Evolutionary conservation across 495 filamentous ascomycete genomes (phyloP).

Genomic region (Neurospora sp.): DNA sequence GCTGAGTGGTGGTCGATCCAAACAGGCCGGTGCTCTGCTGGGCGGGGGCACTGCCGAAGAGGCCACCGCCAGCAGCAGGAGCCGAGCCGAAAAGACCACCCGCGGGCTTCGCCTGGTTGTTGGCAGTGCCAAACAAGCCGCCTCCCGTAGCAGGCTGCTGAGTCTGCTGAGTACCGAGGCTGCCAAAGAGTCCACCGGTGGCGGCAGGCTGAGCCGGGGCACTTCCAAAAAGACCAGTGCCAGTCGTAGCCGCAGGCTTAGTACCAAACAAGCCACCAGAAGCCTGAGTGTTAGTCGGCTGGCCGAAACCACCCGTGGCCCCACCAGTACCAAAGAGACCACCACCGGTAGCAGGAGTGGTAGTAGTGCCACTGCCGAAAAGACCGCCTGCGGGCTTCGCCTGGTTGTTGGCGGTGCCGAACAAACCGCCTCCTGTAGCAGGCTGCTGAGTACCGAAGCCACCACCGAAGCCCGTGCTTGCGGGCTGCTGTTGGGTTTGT

Average conservation of each 20-base stretch:
- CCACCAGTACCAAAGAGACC: slow-evolving; percentile 35
- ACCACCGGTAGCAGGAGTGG: slow-evolving; percentile 21
- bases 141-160: slow-evolving; percentile 29
- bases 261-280: slow-evolving; percentile 52
- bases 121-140: slow-evolving; percentile 49
- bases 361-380: slow-evolving; percentile 33
- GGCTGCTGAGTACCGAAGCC: slow-evolving; percentile 22
- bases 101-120: slow-evolving; percentile 32
- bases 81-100: slow-evolving; percentile 42
- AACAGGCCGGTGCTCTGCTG: slow-evolving; percentile 34
- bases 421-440: slow-evolving; percentile 45
- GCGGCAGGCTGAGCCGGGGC: slow-evolving; percentile 23
- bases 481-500: slow-evolving; percentile 6
- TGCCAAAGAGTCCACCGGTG: slow-evolving; percentile 42
- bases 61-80: slow-evolving; percentile 23
- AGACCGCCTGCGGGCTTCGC: slow-evolving; percentile 32
- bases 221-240: slow-evolving; percentile 15
- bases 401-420: slow-evolving; percentile 41
- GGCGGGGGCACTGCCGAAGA: slow-evolving; percentile 40
- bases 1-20: slow-evolving; percentile 28
- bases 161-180: slow-evolving; percentile 40
- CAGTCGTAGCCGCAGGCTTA: slow-evolving; percentile 35
- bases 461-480: slow-evolving; percentile 13
- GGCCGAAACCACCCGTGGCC: slow-evolving; percentile 25
- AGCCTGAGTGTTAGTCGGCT: slow-evolving; percentile 18